Conservation (phyloP, 1,284 basidiomycete species). For the Ceratorhiza oryzae-sativae region DNA sequence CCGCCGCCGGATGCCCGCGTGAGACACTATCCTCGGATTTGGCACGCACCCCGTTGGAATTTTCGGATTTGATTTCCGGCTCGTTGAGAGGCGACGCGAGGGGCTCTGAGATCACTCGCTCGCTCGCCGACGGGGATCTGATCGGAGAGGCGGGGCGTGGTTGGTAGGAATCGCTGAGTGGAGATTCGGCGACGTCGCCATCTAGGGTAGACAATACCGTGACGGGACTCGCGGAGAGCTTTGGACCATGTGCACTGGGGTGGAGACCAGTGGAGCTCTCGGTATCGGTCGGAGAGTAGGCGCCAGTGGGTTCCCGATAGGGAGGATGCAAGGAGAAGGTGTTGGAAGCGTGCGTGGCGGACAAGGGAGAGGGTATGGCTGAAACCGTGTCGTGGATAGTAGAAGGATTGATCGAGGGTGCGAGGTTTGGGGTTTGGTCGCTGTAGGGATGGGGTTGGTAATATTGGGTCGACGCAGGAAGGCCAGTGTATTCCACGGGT, state of each 20-base stretch:
- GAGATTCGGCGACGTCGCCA: constrained; percentile 35
- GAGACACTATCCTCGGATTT: constrained; percentile 13
- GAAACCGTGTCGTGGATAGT: neutral
- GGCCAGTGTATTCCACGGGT: neutral
- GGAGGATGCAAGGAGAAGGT: neutral
- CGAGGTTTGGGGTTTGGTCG: neutral
- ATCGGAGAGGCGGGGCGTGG: constrained; percentile 7
- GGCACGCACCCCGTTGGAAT: neutral
- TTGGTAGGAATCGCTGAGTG: constrained; percentile 24
- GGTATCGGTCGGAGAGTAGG: constrained; percentile 23
- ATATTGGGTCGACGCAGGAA: neutral
- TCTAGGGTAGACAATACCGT: constrained; percentile 16
- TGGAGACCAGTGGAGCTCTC: constrained; percentile 14
- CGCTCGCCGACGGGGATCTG: neutral
- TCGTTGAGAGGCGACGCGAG: constrained; percentile 3
- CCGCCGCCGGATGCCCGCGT: constrained; percentile 30
- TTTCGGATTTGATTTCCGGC: neutral
- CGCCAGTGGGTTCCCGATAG: constrained; percentile 1
- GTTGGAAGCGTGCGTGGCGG: neutral
- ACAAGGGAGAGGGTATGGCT: neutral
- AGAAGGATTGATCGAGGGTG: neutral
- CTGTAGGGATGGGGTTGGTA: neutral
- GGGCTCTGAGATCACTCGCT: neutral
- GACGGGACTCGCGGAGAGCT: constrained; percentile 19
- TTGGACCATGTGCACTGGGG: neutral